Conservation (phyloP, 1,139 yeast genomes). For the Nakaseomyces delphensis region DNA sequence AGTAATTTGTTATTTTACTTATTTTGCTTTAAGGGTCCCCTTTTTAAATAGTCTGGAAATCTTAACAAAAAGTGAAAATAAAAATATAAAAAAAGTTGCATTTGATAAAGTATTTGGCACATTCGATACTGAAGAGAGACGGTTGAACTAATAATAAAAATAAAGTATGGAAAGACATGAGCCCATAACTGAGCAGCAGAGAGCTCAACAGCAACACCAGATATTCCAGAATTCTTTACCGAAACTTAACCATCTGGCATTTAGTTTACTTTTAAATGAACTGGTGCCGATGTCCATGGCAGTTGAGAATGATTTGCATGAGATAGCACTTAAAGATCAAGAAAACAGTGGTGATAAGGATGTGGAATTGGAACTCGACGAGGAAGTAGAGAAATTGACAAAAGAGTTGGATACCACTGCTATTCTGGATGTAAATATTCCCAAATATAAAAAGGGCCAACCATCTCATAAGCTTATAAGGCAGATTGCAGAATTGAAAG, state of each 20-base stretch:
- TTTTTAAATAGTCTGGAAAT: too few relatives aligned
- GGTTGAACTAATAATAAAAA: neutral
- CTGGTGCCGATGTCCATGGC: conserved; percentile 58
- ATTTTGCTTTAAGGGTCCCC: too few relatives aligned
- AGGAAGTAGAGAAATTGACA: conserved; percentile 13
- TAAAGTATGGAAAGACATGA: conserved; percentile 6
- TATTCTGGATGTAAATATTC: conserved; percentile 7
- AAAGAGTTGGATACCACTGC: neutral
- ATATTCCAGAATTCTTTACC: conserved; percentile 29
- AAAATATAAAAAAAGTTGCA: too few relatives aligned
- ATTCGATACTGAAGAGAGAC: too few relatives aligned
- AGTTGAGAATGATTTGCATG: conserved; percentile 17
- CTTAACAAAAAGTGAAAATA: too few relatives aligned
- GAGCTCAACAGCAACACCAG: conserved; percentile 25
- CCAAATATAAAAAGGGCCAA: conserved; percentile 1
- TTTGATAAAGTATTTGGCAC: too few relatives aligned
- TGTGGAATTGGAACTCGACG: conserved; percentile 38
- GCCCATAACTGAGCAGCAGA: conserved; percentile 19
- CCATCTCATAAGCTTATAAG: conserved; percentile 23
- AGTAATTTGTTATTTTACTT: too few relatives aligned
- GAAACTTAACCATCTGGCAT: conserved; percentile 24
- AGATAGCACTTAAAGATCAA: conserved; percentile 5
- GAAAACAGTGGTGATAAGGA: conserved; percentile 1
- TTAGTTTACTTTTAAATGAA: conserved; percentile 54
- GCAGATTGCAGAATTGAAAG: conserved; percentile 17